These are phyloP conservation scores for Schoenoplectus tabernaemontani DNA, from an alignment of 202 grass and related monocot genomes.

Conservation along the genomic window DNA sequence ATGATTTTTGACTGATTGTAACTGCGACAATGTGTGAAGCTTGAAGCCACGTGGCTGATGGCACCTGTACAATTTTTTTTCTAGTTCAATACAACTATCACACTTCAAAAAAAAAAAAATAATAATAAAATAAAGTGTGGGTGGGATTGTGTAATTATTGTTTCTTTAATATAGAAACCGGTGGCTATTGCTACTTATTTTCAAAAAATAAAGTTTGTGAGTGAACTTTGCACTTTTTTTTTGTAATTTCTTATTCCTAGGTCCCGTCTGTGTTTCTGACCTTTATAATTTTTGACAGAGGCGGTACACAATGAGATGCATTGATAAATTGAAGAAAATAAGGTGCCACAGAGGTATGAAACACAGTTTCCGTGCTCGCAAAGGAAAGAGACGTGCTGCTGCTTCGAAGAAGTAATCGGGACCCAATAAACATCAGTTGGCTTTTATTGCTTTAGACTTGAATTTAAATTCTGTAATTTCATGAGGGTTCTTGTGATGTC, in stretches of 20 bases:
- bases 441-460: background rate
- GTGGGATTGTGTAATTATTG: too few species aligned
- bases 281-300: constrained; percentile 45
- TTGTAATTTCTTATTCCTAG: background rate
- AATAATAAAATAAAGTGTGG: too few species aligned
- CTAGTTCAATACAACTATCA: too few species aligned
- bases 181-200: too few species aligned
- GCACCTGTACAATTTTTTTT: too few species aligned
- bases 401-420: constrained; percentile 58
- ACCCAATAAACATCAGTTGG: background rate
- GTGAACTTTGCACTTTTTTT: too few species aligned
- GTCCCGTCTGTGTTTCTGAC: background rate
- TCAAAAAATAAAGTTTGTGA: too few species aligned
- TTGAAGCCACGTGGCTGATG: too few species aligned
- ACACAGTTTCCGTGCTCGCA: constrained; percentile 78
- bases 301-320: constrained; percentile 57
- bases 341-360: constrained; percentile 69
- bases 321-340: constrained; percentile 90
- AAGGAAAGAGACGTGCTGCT: constrained; percentile 57
- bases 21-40: too few species aligned
- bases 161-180: too few species aligned
- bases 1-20: too few species aligned
- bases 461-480: constrained; percentile 9
- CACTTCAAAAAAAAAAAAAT: too few species aligned
- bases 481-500: background rate